A percentile compares a stretch with the other conserved stretches of the same genome.
Evolutionary conservation across 179 eudicot species (phyloP).

Genomic region (Amaranthus tricolor): DNA sequence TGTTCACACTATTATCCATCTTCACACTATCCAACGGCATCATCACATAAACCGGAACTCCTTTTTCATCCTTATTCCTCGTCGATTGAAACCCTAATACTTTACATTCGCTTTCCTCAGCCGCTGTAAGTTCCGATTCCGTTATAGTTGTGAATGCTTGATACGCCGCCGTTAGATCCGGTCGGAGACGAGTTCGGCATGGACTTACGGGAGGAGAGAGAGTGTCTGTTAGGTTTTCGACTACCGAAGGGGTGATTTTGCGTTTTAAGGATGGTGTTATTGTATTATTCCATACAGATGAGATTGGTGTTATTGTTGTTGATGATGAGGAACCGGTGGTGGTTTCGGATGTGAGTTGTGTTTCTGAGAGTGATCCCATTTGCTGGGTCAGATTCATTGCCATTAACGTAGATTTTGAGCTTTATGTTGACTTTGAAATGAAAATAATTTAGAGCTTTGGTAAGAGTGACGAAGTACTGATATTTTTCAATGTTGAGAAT

Average conservation of each 20-base stretch:
- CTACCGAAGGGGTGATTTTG: conserved; percentile 9
- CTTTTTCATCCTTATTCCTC: conserved; percentile 30
- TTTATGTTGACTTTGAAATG: too few relatives aligned
- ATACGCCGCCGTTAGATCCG: conserved; percentile 29
- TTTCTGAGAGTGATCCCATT: conserved; percentile 59
- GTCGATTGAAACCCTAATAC: neutral
- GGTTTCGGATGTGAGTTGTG: conserved; percentile 33
- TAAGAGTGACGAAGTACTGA: conserved; percentile 5
- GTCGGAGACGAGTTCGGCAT: conserved; percentile 38
- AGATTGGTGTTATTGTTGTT: conserved; percentile 23
- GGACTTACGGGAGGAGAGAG: conserved; percentile 41
- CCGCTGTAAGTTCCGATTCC: conserved; percentile 3
- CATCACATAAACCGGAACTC: conserved; percentile 97
- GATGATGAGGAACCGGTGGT: neutral
- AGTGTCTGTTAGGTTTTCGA: conserved; percentile 1
- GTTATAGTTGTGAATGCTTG: conserved; percentile 22
- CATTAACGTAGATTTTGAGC: conserved; percentile 25
- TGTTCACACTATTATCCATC: conserved; percentile 60
- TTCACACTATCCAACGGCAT: conserved; percentile 98
- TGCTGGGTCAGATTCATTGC: conserved; percentile 62
- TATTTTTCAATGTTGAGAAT: conserved; percentile 6
- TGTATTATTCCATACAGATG: conserved; percentile 56
- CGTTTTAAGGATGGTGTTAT: conserved; percentile 17
- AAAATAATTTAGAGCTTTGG: too few relatives aligned
- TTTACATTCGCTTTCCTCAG: conserved; percentile 18